phyloP scores from a whole-genome alignment of 108 stramenopile species.

The Craspedostauros australis region DNA sequence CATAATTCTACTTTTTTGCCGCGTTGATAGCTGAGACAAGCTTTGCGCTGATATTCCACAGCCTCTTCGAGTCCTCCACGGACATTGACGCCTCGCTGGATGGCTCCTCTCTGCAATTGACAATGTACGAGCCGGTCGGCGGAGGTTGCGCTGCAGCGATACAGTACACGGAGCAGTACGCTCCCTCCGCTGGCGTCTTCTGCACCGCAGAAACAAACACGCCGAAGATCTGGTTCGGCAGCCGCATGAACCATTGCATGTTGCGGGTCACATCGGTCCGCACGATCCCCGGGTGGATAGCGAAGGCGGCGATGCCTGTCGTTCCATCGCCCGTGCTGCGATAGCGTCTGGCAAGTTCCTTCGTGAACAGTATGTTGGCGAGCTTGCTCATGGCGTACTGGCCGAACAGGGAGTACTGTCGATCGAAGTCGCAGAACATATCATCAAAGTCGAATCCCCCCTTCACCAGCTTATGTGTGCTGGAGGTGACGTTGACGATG shows the following conservation, averaged over 20 bases:
- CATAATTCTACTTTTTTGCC: not conserved
- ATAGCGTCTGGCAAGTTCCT: constrained; percentile 51
- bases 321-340: constrained; percentile 2
- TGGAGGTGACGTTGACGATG: constrained; percentile 31
- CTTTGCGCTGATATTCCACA: constrained; percentile 24
- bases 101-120: constrained; percentile 14
- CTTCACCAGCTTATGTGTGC: constrained; percentile 29
- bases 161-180: constrained; percentile 69
- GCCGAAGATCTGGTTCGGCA: constrained; percentile 50
- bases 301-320: constrained; percentile 18
- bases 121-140: constrained; percentile 20
- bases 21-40: constrained; percentile 4
- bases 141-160: constrained; percentile 24
- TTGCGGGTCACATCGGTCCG: constrained; percentile 81
- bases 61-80: constrained; percentile 10
- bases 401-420: constrained; percentile 67
- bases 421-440: constrained; percentile 45
- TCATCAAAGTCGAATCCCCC: constrained; percentile 65
- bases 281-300: constrained; percentile 86
- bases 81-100: not conserved
- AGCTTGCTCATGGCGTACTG: constrained; percentile 85
- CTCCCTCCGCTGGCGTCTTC: constrained; percentile 74
- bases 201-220: constrained; percentile 43
- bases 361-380: constrained; percentile 79
- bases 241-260: constrained; percentile 77